phyloP scores from a whole-genome alignment of 2,329 filamentous ascomycete genomes.

The Ophiostoma tasmaniense region DNA sequence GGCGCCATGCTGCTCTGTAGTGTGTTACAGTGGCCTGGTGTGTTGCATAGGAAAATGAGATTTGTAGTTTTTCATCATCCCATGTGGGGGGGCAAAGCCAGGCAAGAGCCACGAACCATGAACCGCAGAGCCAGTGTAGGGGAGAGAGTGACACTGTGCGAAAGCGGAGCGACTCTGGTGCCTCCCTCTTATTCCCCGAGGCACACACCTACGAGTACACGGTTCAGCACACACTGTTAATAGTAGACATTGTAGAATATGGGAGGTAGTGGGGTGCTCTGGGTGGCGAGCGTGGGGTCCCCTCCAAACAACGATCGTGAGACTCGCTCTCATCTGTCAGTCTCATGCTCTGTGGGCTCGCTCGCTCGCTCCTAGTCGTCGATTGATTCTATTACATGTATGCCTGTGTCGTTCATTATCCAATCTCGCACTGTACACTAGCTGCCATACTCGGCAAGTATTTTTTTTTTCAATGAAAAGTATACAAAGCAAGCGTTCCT shows the following conservation, averaged over 20 bases:
- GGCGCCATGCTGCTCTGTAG: not conserved
- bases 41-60: not conserved
- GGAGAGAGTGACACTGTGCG: not conserved
- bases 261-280: not conserved
- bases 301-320: not conserved
- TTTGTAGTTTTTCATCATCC: not conserved
- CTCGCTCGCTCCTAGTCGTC: not conserved
- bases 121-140: not conserved
- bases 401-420: not conserved
- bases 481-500: not conserved
- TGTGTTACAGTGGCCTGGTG: not conserved
- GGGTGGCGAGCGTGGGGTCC: constrained; percentile 1
- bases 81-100: not conserved
- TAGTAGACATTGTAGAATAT: not conserved
- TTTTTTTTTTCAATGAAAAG: not conserved
- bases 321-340: not conserved
- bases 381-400: not conserved
- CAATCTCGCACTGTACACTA: not conserved
- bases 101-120: not conserved
- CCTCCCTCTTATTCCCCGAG: not conserved
- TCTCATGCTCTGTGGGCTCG: not conserved
- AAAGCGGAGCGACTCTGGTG: not conserved
- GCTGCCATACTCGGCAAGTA: not conserved
- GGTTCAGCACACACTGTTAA: not conserved
- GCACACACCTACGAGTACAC: not conserved